A percentile compares a stretch with the other conserved stretches of the same genome.
Evolutionary conservation across 345 rosid species (phyloP).

Genomic region (Rhizophora mangle): DNA sequence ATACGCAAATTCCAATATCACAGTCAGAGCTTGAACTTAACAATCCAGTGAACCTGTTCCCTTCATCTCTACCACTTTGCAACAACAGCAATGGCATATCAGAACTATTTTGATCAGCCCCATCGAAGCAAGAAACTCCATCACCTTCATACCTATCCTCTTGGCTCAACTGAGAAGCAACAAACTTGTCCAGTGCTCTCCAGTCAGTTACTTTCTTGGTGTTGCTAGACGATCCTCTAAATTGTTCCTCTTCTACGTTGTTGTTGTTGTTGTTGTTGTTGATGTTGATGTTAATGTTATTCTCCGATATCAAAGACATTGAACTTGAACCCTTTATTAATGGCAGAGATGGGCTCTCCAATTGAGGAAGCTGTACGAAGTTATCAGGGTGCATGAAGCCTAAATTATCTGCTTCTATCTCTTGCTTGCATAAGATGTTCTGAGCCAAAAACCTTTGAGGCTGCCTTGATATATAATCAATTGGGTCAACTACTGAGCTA

Average conservation of each 20-base stretch:
- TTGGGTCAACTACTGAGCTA: slow-evolving; percentile 50
- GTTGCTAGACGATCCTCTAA: slow-evolving; percentile 4
- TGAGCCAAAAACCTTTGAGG: slow-evolving; percentile 41
- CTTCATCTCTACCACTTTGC: slow-evolving; percentile 44
- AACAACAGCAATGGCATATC: slow-evolving; percentile 40
- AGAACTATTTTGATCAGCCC: slow-evolving; percentile 8
- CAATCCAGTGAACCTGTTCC: slow-evolving; percentile 44
- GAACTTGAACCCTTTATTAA: slow-evolving; percentile 53
- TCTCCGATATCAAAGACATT: slow-evolving; percentile 28
- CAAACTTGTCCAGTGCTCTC: slow-evolving; percentile 85
- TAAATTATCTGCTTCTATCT: slow-evolving; percentile 54
- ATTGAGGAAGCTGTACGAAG: slow-evolving; percentile 83
- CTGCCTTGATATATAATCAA: slow-evolving; percentile 51
- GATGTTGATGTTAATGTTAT: slow-evolving; percentile 14
- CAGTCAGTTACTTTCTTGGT: slow-evolving; percentile 62
- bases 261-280: slow-evolving; percentile 22
- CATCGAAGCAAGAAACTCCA: slow-evolving; percentile 34
- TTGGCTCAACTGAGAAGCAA: slow-evolving; percentile 88
- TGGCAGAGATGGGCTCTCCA: slow-evolving; percentile 79
- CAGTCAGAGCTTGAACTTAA: slow-evolving; percentile 43
- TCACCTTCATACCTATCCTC: slow-evolving; percentile 47
- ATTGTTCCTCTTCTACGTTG: slow-evolving; percentile 29
- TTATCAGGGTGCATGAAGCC: slow-evolving; percentile 51
- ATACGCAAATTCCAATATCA: slow-evolving; percentile 56
- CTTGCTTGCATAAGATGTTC: slow-evolving; percentile 70